These are phyloP conservation scores for Tolypocladium tundrense DNA, from an alignment of 2,329 filamentous ascomycete species.

Conservation along the genomic window DNA sequence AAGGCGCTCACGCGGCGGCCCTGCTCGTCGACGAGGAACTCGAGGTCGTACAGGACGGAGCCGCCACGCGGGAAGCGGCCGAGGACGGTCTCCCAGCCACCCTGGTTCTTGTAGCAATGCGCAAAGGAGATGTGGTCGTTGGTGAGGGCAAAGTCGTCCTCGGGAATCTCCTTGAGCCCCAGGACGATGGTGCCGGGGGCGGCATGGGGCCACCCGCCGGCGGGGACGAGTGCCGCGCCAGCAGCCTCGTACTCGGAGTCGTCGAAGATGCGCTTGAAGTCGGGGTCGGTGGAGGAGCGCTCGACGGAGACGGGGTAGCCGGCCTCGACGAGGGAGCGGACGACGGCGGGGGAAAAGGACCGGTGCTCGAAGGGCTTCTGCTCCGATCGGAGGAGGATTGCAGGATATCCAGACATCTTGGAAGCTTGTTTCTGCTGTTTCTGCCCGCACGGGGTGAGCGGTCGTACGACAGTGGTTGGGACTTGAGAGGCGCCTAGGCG, in stretches of 20 bases:
- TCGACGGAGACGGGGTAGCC: conserved; percentile 62
- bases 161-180: conserved; percentile 69
- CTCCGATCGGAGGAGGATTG: conserved; percentile 46
- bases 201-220: conserved; percentile 57
- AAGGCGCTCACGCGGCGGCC: conserved; percentile 65
- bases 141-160: conserved; percentile 48
- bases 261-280: conserved; percentile 55
- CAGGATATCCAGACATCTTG: conserved; percentile 16
- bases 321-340: conserved; percentile 48
- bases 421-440: not conserved
- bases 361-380: conserved; percentile 50
- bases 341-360: conserved; percentile 33
- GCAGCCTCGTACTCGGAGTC: conserved; percentile 51
- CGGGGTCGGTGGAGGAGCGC: conserved; percentile 30
- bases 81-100: conserved; percentile 71
- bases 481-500: not conserved
- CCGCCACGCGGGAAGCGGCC: conserved; percentile 62
- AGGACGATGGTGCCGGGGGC: conserved; percentile 61
- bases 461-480: not conserved
- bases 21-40: conserved; percentile 68
- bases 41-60: conserved; percentile 61
- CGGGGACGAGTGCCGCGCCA: conserved; percentile 55
- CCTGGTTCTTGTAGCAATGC: conserved; percentile 69
- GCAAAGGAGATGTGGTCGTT: conserved; percentile 50
- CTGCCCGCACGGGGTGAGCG: not conserved